These are phyloP conservation scores for Amanita subjunquillea DNA, from an alignment of 768 basidiomycete species.

Conservation along the genomic window DNA sequence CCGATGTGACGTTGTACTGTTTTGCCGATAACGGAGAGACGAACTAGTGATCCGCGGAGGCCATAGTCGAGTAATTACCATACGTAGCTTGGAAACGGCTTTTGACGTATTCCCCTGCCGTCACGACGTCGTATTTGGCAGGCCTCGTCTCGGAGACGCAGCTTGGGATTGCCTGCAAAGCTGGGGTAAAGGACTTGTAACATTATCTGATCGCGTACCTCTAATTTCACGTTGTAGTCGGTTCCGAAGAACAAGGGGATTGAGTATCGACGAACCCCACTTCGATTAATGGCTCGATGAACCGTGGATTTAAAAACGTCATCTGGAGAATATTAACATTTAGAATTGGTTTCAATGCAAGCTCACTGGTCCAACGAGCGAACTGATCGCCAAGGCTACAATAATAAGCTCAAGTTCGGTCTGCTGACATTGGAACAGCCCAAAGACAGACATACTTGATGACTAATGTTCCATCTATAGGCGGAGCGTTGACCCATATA, in stretches of 20 bases:
- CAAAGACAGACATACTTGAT: constrained; percentile 51
- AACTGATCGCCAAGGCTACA: constrained; percentile 77
- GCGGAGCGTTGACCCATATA: constrained; percentile 75
- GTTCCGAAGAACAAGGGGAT: constrained; percentile 89
- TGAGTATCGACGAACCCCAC: constrained; percentile 63
- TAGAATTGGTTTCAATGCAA: background rate
- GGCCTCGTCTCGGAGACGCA: constrained; percentile 33
- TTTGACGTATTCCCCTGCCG: constrained; percentile 80
- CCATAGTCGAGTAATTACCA: constrained; percentile 15
- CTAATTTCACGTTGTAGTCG: constrained; percentile 74
- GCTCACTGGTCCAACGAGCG: constrained; percentile 78
- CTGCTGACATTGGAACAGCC: background rate
- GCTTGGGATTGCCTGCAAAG: constrained; percentile 37
- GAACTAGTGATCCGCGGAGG: background rate
- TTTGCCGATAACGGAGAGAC: background rate
- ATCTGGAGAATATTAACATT: constrained; percentile 33
- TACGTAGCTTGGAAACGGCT: constrained; percentile 62
- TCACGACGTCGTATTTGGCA: constrained; percentile 60
- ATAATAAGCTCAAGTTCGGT: background rate
- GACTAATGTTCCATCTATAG: constrained; percentile 74
- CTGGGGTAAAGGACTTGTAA: background rate
- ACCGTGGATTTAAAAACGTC: constrained; percentile 86
- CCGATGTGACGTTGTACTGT: background rate
- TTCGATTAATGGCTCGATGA: constrained; percentile 77
- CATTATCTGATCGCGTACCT: constrained; percentile 38